A percentile compares a stretch with the other conserved stretches of the same genome.
Conservation (phyloP, 257 asterid genomes). For the Verbena officinalis region DNA sequence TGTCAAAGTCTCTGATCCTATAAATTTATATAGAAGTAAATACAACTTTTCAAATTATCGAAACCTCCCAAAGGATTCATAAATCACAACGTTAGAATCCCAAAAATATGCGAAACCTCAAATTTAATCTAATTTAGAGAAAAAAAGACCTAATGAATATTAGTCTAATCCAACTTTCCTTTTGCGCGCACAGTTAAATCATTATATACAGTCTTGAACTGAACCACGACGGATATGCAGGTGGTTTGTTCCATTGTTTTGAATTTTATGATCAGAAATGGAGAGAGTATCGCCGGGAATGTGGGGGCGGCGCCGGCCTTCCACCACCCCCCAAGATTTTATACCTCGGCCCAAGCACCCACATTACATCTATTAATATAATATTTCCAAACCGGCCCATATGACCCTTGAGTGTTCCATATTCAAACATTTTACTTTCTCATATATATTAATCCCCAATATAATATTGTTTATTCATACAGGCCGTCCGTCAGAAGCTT, state of each 20-base stretch:
- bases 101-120: too few species aligned
- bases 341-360: conserved; percentile 29
- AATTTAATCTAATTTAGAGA: too few species aligned
- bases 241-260: conserved; percentile 1
- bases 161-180: too few species aligned
- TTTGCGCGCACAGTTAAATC: too few species aligned
- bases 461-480: background rate
- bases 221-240: conserved; percentile 6
- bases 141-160: too few species aligned
- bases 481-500: conserved; percentile 37
- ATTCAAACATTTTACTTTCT: conserved; percentile 8
- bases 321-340: conserved; percentile 46
- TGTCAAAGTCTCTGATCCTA: too few species aligned
- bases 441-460: background rate
- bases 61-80: too few species aligned
- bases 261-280: background rate
- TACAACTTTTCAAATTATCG: too few species aligned
- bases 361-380: background rate
- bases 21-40: too few species aligned
- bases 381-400: conserved; percentile 6
- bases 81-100: too few species aligned
- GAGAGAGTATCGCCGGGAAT: conserved; percentile 42
- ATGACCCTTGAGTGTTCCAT: conserved; percentile 26
- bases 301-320: conserved; percentile 61
- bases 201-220: too few species aligned